A percentile compares a stretch with the other conserved stretches of the same genome.
phyloP scores from a whole-genome alignment of 306 rosid genomes.

The Trifolium subterraneum region DNA sequence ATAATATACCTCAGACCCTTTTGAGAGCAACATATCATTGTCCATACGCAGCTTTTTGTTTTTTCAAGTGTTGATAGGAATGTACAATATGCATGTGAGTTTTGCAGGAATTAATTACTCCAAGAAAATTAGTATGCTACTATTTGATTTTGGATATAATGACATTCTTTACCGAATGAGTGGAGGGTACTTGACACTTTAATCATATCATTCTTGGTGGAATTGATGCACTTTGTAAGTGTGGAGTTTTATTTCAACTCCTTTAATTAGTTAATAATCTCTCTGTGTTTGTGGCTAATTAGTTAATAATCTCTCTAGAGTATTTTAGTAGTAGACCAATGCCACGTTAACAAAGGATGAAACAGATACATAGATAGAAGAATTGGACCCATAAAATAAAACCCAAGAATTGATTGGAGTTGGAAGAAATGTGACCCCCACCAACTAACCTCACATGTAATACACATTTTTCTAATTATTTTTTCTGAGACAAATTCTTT shows the following conservation, averaged over 20 bases:
- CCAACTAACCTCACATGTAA: slow-evolving; percentile 34
- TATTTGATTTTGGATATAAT: slow-evolving; percentile 31
- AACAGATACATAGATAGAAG: background rate
- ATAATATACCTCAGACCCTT: too few relatives aligned
- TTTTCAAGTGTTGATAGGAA: background rate
- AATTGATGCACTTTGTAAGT: background rate
- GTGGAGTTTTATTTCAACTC: slow-evolving; percentile 7
- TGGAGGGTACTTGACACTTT: background rate
- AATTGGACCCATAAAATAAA: background rate
- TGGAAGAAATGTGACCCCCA: slow-evolving; percentile 43
- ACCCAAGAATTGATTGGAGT: slow-evolving; percentile 8
- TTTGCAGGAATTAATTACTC: slow-evolving; percentile 43
- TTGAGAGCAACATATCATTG: too few relatives aligned
- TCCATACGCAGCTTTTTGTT: too few relatives aligned
- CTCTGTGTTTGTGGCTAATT: background rate
- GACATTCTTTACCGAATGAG: slow-evolving; percentile 7
- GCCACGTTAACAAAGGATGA: background rate
- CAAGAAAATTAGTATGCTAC: slow-evolving; percentile 34
- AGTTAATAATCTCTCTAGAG: too few relatives aligned
- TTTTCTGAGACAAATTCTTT: background rate
- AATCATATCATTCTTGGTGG: slow-evolving; percentile 30
- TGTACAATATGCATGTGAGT: slow-evolving; percentile 42
- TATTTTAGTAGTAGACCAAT: slow-evolving; percentile 2
- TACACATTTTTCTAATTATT: slow-evolving; percentile 16
- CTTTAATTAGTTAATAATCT: background rate